These are phyloP conservation scores for Ephemerocybe angulata DNA, from an alignment of 768 basidiomycete genomes.

Conservation along the genomic window DNA sequence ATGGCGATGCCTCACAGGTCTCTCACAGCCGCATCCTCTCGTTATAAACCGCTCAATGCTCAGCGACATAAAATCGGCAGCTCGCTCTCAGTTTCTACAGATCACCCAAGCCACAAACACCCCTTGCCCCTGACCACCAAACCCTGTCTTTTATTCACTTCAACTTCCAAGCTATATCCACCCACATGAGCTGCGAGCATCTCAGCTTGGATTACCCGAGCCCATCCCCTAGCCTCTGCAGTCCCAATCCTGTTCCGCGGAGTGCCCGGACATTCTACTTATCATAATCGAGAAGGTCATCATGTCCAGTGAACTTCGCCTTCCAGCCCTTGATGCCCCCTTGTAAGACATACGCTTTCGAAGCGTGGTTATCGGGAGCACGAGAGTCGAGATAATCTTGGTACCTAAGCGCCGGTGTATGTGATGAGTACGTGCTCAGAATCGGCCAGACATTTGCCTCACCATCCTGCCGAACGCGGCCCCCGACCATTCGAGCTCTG, in stretches of 20 bases:
- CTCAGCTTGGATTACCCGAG: neutral
- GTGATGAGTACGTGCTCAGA: neutral
- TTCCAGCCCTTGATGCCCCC: slow-evolving; percentile 46
- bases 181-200: neutral
- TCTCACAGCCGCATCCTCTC: too few relatives aligned
- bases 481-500: slow-evolving; percentile 48
- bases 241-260: neutral
- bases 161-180: too few relatives aligned
- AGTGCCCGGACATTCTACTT: slow-evolving; percentile 3
- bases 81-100: too few relatives aligned
- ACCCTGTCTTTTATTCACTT: too few relatives aligned
- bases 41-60: too few relatives aligned
- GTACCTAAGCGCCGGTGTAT: slow-evolving; percentile 33
- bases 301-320: slow-evolving; percentile 26
- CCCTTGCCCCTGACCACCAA: too few relatives aligned
- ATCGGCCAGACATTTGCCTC: slow-evolving; percentile 9
- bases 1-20: too few relatives aligned
- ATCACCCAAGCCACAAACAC: too few relatives aligned
- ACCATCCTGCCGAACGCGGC: slow-evolving; percentile 57
- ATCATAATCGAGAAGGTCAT: slow-evolving; percentile 28
- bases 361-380: slow-evolving; percentile 18
- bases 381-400: slow-evolving; percentile 42
- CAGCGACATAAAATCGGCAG: too few relatives aligned
- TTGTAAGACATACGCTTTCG: slow-evolving; percentile 37
- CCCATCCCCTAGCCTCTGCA: neutral